Conservation (phyloP, 495 filamentous ascomycete species). For the Arthonia radiata region DNA sequence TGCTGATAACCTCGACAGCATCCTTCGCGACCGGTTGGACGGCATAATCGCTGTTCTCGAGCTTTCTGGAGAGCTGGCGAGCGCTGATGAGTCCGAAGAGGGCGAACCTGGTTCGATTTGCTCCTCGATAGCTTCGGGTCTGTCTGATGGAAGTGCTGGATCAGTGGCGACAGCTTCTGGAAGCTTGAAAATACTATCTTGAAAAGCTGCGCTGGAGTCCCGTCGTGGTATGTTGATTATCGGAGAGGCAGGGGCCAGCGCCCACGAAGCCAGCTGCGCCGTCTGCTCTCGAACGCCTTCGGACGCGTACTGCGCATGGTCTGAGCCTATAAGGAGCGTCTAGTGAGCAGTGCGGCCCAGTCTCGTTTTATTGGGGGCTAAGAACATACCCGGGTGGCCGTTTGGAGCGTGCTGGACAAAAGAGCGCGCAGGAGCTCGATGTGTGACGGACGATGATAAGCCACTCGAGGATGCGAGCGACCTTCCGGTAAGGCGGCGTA, state of each 20-base stretch:
- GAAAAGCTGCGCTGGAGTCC: too few relatives aligned
- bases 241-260: conserved; percentile 39
- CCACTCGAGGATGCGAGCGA: too few relatives aligned
- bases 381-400: conserved; percentile 29
- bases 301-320: conserved; percentile 45
- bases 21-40: conserved; percentile 6
- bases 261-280: conserved; percentile 67
- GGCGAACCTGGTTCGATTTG: not conserved
- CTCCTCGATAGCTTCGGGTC: not conserved
- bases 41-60: too few relatives aligned
- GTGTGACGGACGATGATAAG: conserved; percentile 19
- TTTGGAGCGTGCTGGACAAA: conserved; percentile 55
- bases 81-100: too few relatives aligned
- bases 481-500: too few relatives aligned
- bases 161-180: too few relatives aligned
- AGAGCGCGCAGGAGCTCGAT: conserved; percentile 49
- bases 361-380: conserved; percentile 1
- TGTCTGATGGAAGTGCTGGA: too few relatives aligned
- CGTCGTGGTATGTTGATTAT: conserved; percentile 8
- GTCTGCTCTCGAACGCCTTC: conserved; percentile 71
- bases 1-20: conserved; percentile 3
- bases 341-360: conserved; percentile 6
- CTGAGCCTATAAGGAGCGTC: conserved; percentile 9
- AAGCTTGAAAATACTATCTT: too few relatives aligned
- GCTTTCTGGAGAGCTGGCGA: too few relatives aligned